Evolutionary conservation across 441 rosid genomes (phyloP), one percentile per base, ranked within the genome.

Genomic region (Bruguiera hainesii): DNA sequence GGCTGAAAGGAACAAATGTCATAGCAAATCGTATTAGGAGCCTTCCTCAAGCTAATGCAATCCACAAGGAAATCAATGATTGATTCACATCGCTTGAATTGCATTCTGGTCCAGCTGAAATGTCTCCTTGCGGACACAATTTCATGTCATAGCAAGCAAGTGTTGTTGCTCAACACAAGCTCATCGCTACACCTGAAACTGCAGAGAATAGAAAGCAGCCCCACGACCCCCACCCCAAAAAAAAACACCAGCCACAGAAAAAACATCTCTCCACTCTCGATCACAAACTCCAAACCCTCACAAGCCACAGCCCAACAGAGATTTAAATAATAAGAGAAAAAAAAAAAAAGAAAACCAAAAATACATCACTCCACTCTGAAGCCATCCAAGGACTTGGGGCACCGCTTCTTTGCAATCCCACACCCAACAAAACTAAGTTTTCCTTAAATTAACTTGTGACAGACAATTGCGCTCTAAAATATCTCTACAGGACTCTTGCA

Each of bases 51-150:
- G 79, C 81, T 75, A 82, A 78, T 67, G 83, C 81, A 78, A 85
- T 85, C 89, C 89, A 83, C 76, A 72, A 87, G 76, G 80, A 87
- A 80, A 83, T 81, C 83, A 76, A 79, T 19, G 83, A 80, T 53
- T 81, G 85, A 80, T 77, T 82, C 68, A 75, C 76, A 77, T 78
- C 85, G 80, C 79, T 72, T 66, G 68, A 71, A 79, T 74, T 62
- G 68, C 72, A 81, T 76, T 73, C 90, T 60, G 75, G 80, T 75
- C 82, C 82, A 78, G 79, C 85, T 67, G 84, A 73, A 74, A 69
- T 71, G 82, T 75, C 80, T 81, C 85, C 88, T 79, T 55, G 87
- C 67, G 72, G 84, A 68, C 68, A 53, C 66, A 59, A 69, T 65
- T 67, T 64, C 65, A 18, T 61, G 71, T 59, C 72, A 76, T 68